Conservation (phyloP, 2,329 filamentous ascomycete species). For the Fusarium robinianum region DNA sequence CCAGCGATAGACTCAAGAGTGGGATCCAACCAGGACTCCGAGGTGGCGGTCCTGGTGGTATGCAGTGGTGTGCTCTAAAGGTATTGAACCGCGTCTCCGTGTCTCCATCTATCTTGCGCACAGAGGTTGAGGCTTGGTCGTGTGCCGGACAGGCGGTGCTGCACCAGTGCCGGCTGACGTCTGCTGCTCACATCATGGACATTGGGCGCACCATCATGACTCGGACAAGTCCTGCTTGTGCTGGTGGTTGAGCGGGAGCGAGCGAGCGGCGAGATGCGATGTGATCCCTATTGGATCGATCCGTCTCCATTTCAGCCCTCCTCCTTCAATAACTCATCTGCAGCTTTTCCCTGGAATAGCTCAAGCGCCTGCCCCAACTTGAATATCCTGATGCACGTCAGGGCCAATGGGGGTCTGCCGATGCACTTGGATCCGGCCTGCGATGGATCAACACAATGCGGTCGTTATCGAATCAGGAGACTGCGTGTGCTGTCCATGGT, state of each 20-base stretch:
- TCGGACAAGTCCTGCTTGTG: constrained; percentile 21
- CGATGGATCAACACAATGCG: constrained; percentile 22
- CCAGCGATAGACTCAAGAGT: constrained; percentile 17
- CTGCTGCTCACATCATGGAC: constrained; percentile 15
- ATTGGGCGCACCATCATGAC: constrained; percentile 32
- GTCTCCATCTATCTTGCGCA: constrained; percentile 17
- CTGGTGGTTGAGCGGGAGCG: constrained; percentile 21
- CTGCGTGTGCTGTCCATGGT: constrained; percentile 20
- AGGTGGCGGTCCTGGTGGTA: constrained; percentile 31
- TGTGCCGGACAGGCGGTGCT: constrained; percentile 21
- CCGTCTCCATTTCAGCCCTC: constrained; percentile 23
- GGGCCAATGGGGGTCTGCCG: constrained; percentile 15
- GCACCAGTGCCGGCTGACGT: constrained; percentile 30
- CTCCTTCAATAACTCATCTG: constrained; percentile 23
- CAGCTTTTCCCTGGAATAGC: constrained; percentile 23
- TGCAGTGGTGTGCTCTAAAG: constrained; percentile 28
- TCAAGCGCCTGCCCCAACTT: constrained; percentile 24
- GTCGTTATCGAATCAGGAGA: constrained; percentile 27
- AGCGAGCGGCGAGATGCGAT: constrained; percentile 26
- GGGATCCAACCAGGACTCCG: constrained; percentile 23
- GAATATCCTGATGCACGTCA: constrained; percentile 16
- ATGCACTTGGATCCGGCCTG: constrained; percentile 17
- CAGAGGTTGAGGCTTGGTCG: constrained; percentile 25
- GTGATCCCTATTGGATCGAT: constrained; percentile 32
- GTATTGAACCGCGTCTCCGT: constrained; percentile 3